Base-by-base conservation (phyloP, 805 yeast species). In the Starmerella floricola region DNA sequence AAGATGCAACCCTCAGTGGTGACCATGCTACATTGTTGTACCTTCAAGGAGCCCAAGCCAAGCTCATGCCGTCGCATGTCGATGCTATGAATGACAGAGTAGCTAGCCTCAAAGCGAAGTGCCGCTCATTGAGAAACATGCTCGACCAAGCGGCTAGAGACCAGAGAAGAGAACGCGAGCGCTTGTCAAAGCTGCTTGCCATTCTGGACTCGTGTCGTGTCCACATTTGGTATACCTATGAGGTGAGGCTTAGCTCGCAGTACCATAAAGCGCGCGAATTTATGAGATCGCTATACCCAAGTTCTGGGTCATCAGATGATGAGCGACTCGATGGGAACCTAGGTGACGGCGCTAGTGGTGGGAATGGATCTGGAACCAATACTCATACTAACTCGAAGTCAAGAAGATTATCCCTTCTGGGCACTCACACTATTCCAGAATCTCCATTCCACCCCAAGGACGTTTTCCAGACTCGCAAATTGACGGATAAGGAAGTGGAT, bases 401-500 rank as follows among this genome's bases (percentile, higher is more conserved):
- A 17, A 50, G 55, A 12, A 48, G 64, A 16, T 54, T 55, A 16
- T 56, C 58, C 4, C 38, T 55, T 17, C 46, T 53, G 18, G 48
- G 55, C 41, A 33, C 55, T n/a, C 47, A 50, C 41, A 44, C 47
- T 20, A 35, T 34, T 6, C 42, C 45, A 19, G 62, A 59, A 15
- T 49, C 55, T 11, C 56, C 61, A 48, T 60, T 54, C 46, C 58
- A 57, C 15, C 50, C 55, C 12, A 51, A 49, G 16, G 56, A 54
- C 31, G 46, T 46, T 20, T 58, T 54, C 4, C 54, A 55, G 2
- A 51, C 49, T 15, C 48, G 49, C 34, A 62, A 62, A 39, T 55
- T 62, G 21, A 52, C 57, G 5, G 65, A 62, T 40, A 50, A 57
- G 16, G 65, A 62, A 34, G 56, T 60, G 4, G 62, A 60, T 13